Percentiles rank a stretch among this genome's conserved stretches.
Conservation (phyloP, 441 rosid genomes). For the Aquilaria agallochum region DNA sequence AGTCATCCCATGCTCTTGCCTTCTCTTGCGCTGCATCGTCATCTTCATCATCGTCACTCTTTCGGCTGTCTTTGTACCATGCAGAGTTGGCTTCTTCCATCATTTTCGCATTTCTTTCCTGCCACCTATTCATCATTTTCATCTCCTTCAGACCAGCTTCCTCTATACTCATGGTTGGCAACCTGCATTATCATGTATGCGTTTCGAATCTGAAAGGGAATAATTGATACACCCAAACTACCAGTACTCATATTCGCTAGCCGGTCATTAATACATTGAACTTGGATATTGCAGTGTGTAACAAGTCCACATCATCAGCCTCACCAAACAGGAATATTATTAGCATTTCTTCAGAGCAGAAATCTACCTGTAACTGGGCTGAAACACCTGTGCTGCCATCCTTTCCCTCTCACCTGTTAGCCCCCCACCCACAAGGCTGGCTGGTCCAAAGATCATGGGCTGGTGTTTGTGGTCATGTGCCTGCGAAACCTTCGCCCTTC, state of each 20-base stretch:
- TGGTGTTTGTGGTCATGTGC: slow-evolving; percentile 89
- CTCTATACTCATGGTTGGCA: slow-evolving; percentile 99
- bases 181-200: slow-evolving; percentile 24
- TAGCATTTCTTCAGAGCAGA: neutral
- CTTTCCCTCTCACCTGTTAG: slow-evolving; percentile 71
- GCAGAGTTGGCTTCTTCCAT: slow-evolving; percentile 88
- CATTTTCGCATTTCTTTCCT: slow-evolving; percentile 69
- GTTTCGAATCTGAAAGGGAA: too few relatives aligned
- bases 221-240: too few relatives aligned
- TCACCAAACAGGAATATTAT: neutral
- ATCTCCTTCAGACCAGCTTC: slow-evolving; percentile 94
- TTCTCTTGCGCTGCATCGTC: slow-evolving; percentile 72
- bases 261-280: too few relatives aligned
- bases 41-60: slow-evolving; percentile 37
- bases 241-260: too few relatives aligned
- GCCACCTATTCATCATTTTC: slow-evolving; percentile 91
- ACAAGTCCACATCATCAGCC: neutral
- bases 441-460: slow-evolving; percentile 92
- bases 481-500: slow-evolving; percentile 73
- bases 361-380: slow-evolving; percentile 73
- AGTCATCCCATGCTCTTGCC: slow-evolving; percentile 89
- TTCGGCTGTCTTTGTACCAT: slow-evolving; percentile 68
- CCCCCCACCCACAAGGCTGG: slow-evolving; percentile 68
- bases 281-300: neutral
- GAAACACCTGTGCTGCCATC: slow-evolving; percentile 87